phyloP scores from a whole-genome alignment of 176 grass and related monocot species.

The Oryza meyeriana region DNA sequence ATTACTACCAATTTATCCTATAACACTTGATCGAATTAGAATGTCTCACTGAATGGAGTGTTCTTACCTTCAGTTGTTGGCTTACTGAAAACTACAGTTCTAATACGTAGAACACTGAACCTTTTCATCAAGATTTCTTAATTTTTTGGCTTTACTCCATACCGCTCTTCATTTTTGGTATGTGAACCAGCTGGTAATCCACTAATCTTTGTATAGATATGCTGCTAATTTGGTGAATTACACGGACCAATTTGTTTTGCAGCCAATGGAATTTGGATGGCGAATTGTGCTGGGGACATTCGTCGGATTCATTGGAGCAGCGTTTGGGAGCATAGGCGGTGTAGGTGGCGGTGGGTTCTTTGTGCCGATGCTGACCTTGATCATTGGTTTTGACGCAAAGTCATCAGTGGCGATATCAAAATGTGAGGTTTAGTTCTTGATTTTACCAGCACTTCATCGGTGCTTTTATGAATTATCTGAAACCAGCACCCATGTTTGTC shows the following conservation, averaged over 20 bases:
- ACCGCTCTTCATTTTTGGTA: not conserved
- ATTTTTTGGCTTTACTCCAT: no score
- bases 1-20: not conserved
- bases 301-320: slow-evolving; percentile 47
- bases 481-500: not conserved
- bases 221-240: not conserved
- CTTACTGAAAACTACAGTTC: not conserved
- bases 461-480: not conserved
- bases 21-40: not conserved
- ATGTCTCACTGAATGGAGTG: not conserved
- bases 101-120: not conserved
- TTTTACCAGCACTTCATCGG: not conserved
- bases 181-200: not conserved
- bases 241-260: not conserved
- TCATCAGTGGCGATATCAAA: slow-evolving; percentile 57
- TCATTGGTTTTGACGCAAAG: slow-evolving; percentile 64
- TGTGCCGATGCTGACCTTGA: slow-evolving; percentile 54
- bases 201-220: not conserved
- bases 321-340: slow-evolving; percentile 56
- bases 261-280: slow-evolving; percentile 51
- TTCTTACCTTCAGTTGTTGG: not conserved
- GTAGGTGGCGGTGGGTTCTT: slow-evolving; percentile 59
- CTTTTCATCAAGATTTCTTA: no score
- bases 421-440: slow-evolving; percentile 29
- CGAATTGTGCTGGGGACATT: slow-evolving; percentile 39